Evolutionary conservation across 306 rosid genomes (phyloP).

Genomic region (Gleditsia sinensis): DNA sequence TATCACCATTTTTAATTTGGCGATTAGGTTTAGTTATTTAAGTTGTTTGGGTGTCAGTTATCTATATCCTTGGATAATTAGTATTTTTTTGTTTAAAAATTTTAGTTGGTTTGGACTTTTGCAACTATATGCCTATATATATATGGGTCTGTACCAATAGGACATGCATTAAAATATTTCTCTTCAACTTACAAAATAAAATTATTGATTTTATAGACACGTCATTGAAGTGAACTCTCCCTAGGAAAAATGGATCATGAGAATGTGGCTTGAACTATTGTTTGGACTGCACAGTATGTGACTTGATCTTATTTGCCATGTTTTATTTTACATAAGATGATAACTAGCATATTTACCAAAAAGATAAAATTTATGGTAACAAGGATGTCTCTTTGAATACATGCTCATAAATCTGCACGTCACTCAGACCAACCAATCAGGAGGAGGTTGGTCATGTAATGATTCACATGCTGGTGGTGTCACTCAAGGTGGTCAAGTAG

Average conservation of each 20-base stretch:
- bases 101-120: too few relatives aligned
- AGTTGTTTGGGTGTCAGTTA: too few relatives aligned
- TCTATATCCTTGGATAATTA: too few relatives aligned
- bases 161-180: not conserved
- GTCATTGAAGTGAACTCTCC: not conserved
- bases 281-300: not conserved
- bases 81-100: too few relatives aligned
- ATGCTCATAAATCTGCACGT: not conserved
- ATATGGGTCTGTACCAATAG: too few relatives aligned
- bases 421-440: not conserved
- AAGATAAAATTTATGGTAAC: too few relatives aligned
- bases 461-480: not conserved
- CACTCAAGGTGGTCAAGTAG: conserved; percentile 16
- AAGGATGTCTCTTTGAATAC: not conserved
- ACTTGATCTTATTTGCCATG: not conserved
- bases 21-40: too few relatives aligned
- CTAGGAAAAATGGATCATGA: not conserved
- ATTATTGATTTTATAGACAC: not conserved
- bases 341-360: too few relatives aligned
- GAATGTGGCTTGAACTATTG: not conserved
- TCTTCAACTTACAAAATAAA: not conserved
- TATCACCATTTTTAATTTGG: too few relatives aligned
- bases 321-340: not conserved
- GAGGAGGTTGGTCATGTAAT: not conserved
- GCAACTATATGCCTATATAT: too few relatives aligned